Percentiles rank a stretch among this genome's conserved stretches.
phyloP scores from a whole-genome alignment of 1,284 basidiomycete species.

The Moniliella sp. region DNA sequence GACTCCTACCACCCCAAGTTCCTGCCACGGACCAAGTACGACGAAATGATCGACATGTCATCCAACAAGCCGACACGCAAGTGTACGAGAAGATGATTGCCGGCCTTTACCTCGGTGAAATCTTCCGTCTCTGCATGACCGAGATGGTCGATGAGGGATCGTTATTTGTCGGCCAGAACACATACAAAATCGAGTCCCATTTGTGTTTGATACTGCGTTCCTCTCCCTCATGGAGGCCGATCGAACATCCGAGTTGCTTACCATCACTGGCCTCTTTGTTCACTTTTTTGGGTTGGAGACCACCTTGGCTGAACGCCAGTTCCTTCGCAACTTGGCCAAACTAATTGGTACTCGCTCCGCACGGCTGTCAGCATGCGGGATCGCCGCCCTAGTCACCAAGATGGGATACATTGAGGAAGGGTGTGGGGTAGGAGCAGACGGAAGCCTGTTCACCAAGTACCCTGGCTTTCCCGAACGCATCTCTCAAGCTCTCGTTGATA shows the following conservation, averaged over 20 bases:
- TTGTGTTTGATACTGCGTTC: slow-evolving; percentile 87
- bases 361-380: slow-evolving; percentile 25
- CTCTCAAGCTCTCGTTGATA: slow-evolving; percentile 26
- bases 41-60: slow-evolving; percentile 67
- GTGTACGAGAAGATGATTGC: slow-evolving; percentile 94
- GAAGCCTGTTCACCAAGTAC: slow-evolving; percentile 26
- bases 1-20: slow-evolving; percentile 88
- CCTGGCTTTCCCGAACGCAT: slow-evolving; percentile 24
- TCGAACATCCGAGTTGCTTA: slow-evolving; percentile 86
- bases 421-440: slow-evolving; percentile 20
- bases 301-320: slow-evolving; percentile 22
- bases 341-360: slow-evolving; percentile 38
- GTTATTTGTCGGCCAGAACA: slow-evolving; percentile 83
- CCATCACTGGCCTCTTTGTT: slow-evolving; percentile 78
- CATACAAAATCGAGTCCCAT: slow-evolving; percentile 81
- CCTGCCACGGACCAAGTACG: slow-evolving; percentile 74
- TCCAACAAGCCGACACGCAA: slow-evolving; percentile 98
- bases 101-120: slow-evolving; percentile 90
- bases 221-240: slow-evolving; percentile 91
- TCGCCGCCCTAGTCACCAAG: slow-evolving; percentile 27
- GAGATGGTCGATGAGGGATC: slow-evolving; percentile 91
- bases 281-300: slow-evolving; percentile 33
- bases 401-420: slow-evolving; percentile 19
- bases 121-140: slow-evolving; percentile 72
- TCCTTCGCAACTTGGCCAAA: slow-evolving; percentile 45